A percentile compares a stretch with the other conserved stretches of the same genome.
These are phyloP conservation scores for Vitis amurensis DNA, from an alignment of 164 flowering plant species.

Conservation along the genomic window DNA sequence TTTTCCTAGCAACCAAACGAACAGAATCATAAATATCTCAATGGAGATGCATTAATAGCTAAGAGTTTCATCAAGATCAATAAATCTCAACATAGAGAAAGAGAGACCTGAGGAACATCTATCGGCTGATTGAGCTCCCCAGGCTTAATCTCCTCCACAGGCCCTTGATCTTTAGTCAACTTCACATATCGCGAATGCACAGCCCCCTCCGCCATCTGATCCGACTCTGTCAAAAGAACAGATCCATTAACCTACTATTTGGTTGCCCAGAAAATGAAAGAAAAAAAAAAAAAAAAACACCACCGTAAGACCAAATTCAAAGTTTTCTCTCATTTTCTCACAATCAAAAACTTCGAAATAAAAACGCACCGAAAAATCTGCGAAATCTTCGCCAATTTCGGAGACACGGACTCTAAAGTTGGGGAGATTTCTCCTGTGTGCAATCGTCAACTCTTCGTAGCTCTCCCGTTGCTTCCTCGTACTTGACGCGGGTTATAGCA, in stretches of 20 bases:
- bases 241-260: neutral
- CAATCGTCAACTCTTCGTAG: too few relatives aligned
- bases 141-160: constrained; percentile 48
- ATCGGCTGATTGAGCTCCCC: constrained; percentile 76
- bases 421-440: too few relatives aligned
- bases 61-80: neutral
- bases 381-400: too few relatives aligned
- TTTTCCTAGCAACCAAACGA: too few relatives aligned
- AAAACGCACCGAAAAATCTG: too few relatives aligned
- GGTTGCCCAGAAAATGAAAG: constrained; percentile 1
- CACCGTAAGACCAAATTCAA: neutral
- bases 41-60: too few relatives aligned
- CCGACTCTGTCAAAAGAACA: neutral
- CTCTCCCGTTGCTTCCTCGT: too few relatives aligned
- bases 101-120: constrained; percentile 56
- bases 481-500: too few relatives aligned
- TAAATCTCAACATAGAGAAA: neutral
- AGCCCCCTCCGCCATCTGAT: constrained; percentile 47
- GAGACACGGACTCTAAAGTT: too few relatives aligned
- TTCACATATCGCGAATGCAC: constrained; percentile 55
- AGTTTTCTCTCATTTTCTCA: neutral
- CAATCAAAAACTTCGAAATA: too few relatives aligned
- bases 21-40: too few relatives aligned
- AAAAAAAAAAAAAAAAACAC: neutral
- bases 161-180: constrained; percentile 59